Evolutionary conservation across 441 rosid genomes (phyloP).

Genomic region (Erodium moschatum): DNA sequence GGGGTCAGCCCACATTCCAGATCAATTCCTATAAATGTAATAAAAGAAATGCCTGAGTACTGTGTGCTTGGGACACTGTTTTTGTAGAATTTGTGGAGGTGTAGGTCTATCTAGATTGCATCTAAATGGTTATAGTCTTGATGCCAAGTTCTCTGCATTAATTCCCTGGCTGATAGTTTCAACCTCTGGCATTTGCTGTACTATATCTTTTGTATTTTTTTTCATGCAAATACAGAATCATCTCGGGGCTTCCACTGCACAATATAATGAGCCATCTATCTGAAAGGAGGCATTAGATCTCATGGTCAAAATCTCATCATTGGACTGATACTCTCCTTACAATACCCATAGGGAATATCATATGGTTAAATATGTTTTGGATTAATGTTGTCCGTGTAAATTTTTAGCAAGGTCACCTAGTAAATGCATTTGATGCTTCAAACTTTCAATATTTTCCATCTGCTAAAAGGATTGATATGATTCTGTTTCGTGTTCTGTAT

Average conservation of each 20-base stretch:
- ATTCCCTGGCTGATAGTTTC: neutral
- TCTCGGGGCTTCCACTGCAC: neutral
- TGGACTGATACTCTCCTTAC: neutral
- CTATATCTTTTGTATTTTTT: neutral
- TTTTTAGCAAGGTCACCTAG: neutral
- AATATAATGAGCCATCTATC: neutral
- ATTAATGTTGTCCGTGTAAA: neutral
- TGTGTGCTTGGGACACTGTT: neutral
- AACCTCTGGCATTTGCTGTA: neutral
- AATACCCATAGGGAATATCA: neutral
- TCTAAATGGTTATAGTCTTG: neutral
- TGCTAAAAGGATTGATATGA: neutral
- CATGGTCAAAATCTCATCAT: neutral
- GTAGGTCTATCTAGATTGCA: neutral
- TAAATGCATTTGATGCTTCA: neutral
- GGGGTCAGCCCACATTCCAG: neutral
- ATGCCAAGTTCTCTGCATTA: neutral
- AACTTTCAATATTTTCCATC: neutral
- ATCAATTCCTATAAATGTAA: neutral
- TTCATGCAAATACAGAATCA: neutral
- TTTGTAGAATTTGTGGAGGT: too few species aligned
- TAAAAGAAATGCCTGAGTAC: neutral
- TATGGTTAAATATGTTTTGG: neutral
- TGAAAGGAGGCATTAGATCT: neutral
- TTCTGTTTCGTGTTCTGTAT: conserved; percentile 12